These are phyloP conservation scores for Coniochaeta prunicola DNA, from an alignment of 2,329 filamentous ascomycete genomes.

Conservation along the genomic window DNA sequence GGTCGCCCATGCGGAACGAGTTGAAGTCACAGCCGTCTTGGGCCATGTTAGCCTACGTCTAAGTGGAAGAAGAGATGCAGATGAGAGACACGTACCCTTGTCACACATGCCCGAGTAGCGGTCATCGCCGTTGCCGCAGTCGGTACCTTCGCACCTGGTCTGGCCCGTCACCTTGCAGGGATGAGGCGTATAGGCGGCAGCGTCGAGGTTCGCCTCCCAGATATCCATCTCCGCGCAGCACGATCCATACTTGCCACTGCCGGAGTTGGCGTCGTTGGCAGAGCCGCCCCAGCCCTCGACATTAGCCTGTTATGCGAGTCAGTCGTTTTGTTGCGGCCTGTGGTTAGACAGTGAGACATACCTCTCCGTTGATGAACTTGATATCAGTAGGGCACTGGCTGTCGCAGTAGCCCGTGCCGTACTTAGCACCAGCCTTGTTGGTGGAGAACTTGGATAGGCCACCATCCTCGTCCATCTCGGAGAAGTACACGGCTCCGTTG, in stretches of 20 bases:
- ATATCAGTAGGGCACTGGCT: conserved; percentile 39
- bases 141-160: conserved; percentile 35
- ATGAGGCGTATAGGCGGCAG: conserved; percentile 51
- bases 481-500: conserved; percentile 55
- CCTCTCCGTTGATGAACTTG: conserved; percentile 46
- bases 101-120: conserved; percentile 51
- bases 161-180: conserved; percentile 40
- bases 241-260: conserved; percentile 40
- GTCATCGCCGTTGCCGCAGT: conserved; percentile 33
- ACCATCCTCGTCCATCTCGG: conserved; percentile 48
- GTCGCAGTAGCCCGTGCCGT: conserved; percentile 52
- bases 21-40: conserved; percentile 55
- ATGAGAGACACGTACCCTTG: conserved; percentile 23
- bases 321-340: conserved; percentile 7
- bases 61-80: background rate
- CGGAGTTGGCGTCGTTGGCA: conserved; percentile 41
- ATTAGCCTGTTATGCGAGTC: conserved; percentile 25
- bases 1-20: conserved; percentile 49
- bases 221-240: conserved; percentile 55
- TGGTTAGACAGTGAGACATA: conserved; percentile 6
- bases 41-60: background rate
- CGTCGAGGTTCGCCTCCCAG: conserved; percentile 55
- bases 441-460: conserved; percentile 37
- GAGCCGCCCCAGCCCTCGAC: conserved; percentile 41
- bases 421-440: conserved; percentile 43